Percentiles rank a stretch among this genome's conserved stretches.
These are phyloP conservation scores for Amanita fuliginea DNA, from an alignment of 768 basidiomycete genomes.

Conservation along the genomic window DNA sequence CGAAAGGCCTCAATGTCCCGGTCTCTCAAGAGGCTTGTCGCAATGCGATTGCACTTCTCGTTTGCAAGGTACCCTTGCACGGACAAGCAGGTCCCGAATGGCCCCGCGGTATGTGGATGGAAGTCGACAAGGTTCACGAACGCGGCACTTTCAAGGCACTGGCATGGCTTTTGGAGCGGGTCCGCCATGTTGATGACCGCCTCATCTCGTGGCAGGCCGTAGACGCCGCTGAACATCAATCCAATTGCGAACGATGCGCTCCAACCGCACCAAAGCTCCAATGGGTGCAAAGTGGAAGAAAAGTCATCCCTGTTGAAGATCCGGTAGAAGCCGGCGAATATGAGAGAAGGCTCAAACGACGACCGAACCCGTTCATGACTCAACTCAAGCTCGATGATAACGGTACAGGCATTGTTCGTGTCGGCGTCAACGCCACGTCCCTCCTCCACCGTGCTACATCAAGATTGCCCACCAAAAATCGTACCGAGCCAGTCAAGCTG, in stretches of 20 bases:
- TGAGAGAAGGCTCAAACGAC: slow-evolving; percentile 77
- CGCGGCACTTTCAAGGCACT: slow-evolving; percentile 69
- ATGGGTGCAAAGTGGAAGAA: slow-evolving; percentile 59
- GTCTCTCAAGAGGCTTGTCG: slow-evolving; percentile 54
- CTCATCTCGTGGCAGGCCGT: slow-evolving; percentile 60
- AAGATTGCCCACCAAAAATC: slow-evolving; percentile 53
- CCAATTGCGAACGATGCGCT: slow-evolving; percentile 71
- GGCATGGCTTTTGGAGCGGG: slow-evolving; percentile 81
- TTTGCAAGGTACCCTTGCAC: slow-evolving; percentile 63
- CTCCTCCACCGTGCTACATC: slow-evolving; percentile 80
- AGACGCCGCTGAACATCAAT: slow-evolving; percentile 29
- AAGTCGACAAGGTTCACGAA: slow-evolving; percentile 83
- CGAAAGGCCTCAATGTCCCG: slow-evolving; percentile 35
- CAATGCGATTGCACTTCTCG: slow-evolving; percentile 68
- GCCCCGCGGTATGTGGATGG: slow-evolving; percentile 62
- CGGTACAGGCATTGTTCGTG: slow-evolving; percentile 58
- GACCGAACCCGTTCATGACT: slow-evolving; percentile 80
- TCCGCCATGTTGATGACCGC: slow-evolving; percentile 61
- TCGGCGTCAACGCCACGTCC: slow-evolving; percentile 83
- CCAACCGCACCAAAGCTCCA: slow-evolving; percentile 65
- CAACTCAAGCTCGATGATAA: slow-evolving; percentile 61
- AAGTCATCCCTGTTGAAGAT: slow-evolving; percentile 68
- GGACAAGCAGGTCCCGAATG: slow-evolving; percentile 70
- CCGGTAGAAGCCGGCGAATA: slow-evolving; percentile 80
- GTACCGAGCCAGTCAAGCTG: slow-evolving; percentile 35